These are phyloP conservation scores for Mycena sanguinolenta DNA, from an alignment of 768 basidiomycete species.

Conservation along the genomic window DNA sequence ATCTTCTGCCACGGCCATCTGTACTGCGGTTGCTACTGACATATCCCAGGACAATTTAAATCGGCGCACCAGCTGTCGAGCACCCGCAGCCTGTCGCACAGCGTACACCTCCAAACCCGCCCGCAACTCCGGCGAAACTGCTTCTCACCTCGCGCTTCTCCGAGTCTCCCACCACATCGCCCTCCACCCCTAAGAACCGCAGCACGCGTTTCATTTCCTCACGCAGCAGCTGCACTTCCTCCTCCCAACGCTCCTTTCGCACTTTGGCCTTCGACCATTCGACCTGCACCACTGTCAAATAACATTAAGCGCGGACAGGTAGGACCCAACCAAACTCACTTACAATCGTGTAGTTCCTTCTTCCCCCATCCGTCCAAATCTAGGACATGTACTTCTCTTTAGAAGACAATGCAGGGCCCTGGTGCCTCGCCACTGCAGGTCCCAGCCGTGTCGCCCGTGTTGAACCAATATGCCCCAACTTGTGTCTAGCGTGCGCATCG, in stretches of 20 bases:
- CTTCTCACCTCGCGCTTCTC: background rate
- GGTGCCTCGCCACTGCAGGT: no score
- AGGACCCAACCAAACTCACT: background rate
- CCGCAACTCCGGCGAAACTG: background rate
- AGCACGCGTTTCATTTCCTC: constrained; percentile 39
- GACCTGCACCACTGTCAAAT: constrained; percentile 29
- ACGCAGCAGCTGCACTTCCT: constrained; percentile 35
- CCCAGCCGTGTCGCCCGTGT: background rate
- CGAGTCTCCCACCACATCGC: constrained; percentile 10
- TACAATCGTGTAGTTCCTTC: constrained; percentile 23
- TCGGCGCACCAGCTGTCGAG: background rate
- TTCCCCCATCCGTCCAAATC: constrained; percentile 35
- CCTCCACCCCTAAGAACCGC: constrained; percentile 13
- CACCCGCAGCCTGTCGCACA: background rate
- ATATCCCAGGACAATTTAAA: constrained; percentile 9
- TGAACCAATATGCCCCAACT: constrained; percentile 1
- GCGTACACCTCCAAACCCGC: constrained; percentile 18
- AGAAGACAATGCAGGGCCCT: background rate
- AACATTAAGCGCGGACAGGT: background rate
- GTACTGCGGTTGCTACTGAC: no score
- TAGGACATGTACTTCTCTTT: constrained; percentile 13
- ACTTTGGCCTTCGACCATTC: no score
- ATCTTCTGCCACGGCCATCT: no score
- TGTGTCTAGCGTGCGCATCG: constrained; percentile 3
- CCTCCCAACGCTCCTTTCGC: no score